Conservation (phyloP, 1,284 basidiomycete species). For the Phylloporus sp. region DNA sequence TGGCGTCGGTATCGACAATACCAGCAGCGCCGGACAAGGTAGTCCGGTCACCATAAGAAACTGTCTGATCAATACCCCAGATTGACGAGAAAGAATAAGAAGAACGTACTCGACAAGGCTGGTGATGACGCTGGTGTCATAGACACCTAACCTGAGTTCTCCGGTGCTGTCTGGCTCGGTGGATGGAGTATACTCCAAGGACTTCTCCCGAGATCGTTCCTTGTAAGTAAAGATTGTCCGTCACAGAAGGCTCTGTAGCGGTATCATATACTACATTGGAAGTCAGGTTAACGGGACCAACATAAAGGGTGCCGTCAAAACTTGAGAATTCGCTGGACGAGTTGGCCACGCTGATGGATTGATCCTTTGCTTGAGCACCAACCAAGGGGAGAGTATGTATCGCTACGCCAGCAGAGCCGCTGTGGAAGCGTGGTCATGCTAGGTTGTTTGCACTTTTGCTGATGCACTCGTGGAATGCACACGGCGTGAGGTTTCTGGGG, state of each 20-base stretch:
- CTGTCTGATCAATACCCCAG: constrained; percentile 64
- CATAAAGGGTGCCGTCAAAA: neutral
- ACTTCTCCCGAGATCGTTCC: neutral
- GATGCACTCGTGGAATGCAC: no score
- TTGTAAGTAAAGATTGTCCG: neutral
- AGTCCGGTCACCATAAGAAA: constrained; percentile 51
- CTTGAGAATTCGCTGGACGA: neutral
- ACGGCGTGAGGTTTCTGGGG: no score
- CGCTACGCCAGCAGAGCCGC: no score
- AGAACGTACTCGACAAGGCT: neutral
- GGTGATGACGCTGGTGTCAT: neutral
- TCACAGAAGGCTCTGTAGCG: neutral
- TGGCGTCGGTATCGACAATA: constrained; percentile 68
- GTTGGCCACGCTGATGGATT: neutral
- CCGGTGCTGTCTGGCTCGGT: neutral
- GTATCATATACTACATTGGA: neutral
- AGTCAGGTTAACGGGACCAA: neutral
- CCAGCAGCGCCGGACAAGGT: constrained; percentile 53
- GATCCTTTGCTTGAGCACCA: no score
- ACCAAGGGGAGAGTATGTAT: no score
- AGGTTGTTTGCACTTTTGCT: no score
- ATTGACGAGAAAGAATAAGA: constrained; percentile 37
- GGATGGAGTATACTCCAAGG: neutral
- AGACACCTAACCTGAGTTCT: neutral
- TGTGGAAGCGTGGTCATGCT: no score